Evolutionary conservation across 306 rosid genomes (phyloP), one percentile per base, ranked within the genome.

Genomic region (Carpinus fangiana): DNA sequence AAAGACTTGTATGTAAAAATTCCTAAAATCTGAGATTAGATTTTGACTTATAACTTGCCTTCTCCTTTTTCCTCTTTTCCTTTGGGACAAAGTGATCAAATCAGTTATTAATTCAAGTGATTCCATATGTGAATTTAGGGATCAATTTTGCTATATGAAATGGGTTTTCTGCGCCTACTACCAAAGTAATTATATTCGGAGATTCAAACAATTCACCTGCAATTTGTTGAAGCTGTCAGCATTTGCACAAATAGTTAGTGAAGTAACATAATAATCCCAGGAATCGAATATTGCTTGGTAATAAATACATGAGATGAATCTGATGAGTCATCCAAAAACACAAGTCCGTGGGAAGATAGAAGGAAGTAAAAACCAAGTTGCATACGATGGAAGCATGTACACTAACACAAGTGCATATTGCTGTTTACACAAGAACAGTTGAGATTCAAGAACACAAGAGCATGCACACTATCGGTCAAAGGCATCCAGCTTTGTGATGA

Each of bases 1-100:
- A 78, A 52, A 73, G 64, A 53, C 55, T 77, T 86, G 72, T 66
- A 80, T 73, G 56, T 41, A 82, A 75, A 68, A 84, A 73, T 18
- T 55, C 45, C 70, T 73, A 70, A 38, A 23, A 23, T 12, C 65
- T 59, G 31, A 59, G 20, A 23, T 23, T 59, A 59, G 65, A 20
- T 59, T 52, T 41, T 41, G 45, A 5, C 45, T 41, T 41, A 38
- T 41, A 41, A 41, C 45, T 41, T 41, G 45, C 0, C 5, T 41
- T 41, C 6, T 41, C 1, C 8, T 41, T 41, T 41, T 41, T 5
- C 8, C 8, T 41, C 8, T 41, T 41, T 41, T 41, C 7, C 45
- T 41, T 41, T 41, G 6, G 45, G 45, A 7, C 6, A 10, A 4
- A 23, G 31, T 57, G 1, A 21, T 57, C 34, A 21, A 57, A 57